Evolutionary conservation across 1,139 yeast genomes (phyloP).

Genomic region (Lodderomyces pseudojiufengensis): DNA sequence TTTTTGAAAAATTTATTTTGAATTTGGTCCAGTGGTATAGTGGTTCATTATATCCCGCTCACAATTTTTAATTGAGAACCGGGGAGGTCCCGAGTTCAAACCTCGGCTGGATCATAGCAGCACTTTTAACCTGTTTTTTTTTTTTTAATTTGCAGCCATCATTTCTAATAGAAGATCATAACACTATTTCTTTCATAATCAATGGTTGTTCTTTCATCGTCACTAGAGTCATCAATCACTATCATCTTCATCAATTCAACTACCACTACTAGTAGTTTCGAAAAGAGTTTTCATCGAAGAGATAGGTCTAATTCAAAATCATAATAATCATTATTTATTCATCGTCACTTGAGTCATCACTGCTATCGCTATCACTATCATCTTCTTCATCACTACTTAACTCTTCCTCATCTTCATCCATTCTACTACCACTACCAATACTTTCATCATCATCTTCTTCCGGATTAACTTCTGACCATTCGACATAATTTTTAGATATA

Average conservation of each 20-base stretch:
- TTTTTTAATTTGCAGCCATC: conserved; percentile 10
- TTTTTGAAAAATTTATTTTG: too few relatives aligned
- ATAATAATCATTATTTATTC: conserved; percentile 15
- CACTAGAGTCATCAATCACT: too few relatives aligned
- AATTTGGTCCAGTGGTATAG: conserved; percentile 34
- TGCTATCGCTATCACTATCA: conserved; percentile 6
- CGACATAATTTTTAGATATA: conserved; percentile 60
- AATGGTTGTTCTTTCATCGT: too few relatives aligned
- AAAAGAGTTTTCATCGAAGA: too few relatives aligned
- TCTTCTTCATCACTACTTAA: conserved; percentile 16
- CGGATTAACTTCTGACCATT: conserved; percentile 64
- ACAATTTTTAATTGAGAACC: conserved; percentile 12
- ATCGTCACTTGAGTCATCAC: conserved; percentile 2
- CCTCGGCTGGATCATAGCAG: conserved; percentile 41
- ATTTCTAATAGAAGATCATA: too few relatives aligned
- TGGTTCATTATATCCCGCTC: conserved; percentile 41
- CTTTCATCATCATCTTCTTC: conserved; percentile 57
- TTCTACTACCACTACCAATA: conserved; percentile 27
- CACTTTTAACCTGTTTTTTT: too few relatives aligned
- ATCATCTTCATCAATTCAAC: too few relatives aligned
- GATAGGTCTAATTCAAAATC: too few relatives aligned
- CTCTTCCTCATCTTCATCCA: conserved; percentile 13
- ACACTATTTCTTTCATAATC: too few relatives aligned
- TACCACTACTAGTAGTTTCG: too few relatives aligned
- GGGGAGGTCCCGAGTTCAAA: conserved; percentile 38